Conservation (phyloP, 1,284 basidiomycete species). For the Boletus semigastroideus region DNA sequence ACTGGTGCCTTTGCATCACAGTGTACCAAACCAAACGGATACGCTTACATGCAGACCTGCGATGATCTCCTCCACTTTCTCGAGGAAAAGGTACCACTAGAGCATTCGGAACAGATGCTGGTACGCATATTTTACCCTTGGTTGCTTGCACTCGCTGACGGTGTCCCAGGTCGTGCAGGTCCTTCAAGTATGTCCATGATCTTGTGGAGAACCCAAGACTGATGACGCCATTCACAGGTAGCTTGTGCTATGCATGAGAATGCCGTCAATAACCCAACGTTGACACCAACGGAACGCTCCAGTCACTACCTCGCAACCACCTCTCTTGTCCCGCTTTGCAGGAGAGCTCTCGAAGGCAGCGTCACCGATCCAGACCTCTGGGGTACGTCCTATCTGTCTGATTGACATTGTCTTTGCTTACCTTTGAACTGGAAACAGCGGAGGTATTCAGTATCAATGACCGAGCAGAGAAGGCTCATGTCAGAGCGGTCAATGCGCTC, state of each 20-base stretch:
- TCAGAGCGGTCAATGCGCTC: slow-evolving; percentile 3
- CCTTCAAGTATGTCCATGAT: slow-evolving; percentile 18
- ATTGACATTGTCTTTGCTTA: not conserved
- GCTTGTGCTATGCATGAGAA: slow-evolving; percentile 28
- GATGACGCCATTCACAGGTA: slow-evolving; percentile 10
- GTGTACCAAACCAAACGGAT: slow-evolving; percentile 11
- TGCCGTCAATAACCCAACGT: slow-evolving; percentile 13
- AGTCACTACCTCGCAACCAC: slow-evolving; percentile 9
- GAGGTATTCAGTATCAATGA: slow-evolving; percentile 5
- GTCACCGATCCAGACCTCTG: not conserved
- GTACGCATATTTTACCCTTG: slow-evolving; percentile 1
- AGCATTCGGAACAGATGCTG: slow-evolving; percentile 11
- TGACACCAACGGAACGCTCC: slow-evolving; percentile 11
- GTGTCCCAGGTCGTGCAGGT: slow-evolving; percentile 15
- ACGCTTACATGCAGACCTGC: slow-evolving; percentile 12
- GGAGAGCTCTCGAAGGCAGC: not conserved
- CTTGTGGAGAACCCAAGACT: not conserved
- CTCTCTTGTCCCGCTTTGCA: slow-evolving; percentile 14
- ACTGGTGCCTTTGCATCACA: slow-evolving; percentile 18
- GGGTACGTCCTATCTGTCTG: slow-evolving; percentile 15
- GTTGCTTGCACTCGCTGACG: slow-evolving; percentile 5
- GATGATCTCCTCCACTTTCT: slow-evolving; percentile 16
- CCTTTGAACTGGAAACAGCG: slow-evolving; percentile 6
- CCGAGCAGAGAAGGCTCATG: slow-evolving; percentile 6
- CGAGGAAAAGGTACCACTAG: not conserved